Evolutionary conservation across 495 filamentous ascomycete species (phyloP).

Genomic region (Platismatia glauca): DNA sequence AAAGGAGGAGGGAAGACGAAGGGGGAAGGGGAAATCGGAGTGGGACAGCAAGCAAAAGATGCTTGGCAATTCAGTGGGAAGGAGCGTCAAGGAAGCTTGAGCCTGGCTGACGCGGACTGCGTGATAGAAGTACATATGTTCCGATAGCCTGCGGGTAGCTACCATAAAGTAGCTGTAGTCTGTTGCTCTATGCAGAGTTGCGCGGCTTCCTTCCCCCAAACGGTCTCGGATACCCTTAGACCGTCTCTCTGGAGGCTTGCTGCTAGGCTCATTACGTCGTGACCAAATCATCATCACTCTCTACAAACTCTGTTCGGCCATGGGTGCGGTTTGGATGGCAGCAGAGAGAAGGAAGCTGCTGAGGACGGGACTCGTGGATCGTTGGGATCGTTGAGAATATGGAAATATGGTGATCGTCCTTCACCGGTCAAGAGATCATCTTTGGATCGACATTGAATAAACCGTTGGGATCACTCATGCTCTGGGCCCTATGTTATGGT

Average conservation of each 20-base stretch:
- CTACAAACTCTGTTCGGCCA: background rate
- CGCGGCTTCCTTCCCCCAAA: background rate
- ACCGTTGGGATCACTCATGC: background rate
- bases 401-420: background rate
- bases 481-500: background rate
- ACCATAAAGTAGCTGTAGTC: no score
- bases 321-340: background rate
- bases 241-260: background rate
- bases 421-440: background rate
- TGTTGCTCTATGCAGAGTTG: background rate
- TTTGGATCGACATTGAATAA: background rate
- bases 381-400: background rate
- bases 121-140: background rate
- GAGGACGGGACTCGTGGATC: background rate
- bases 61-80: no score
- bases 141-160: conserved; percentile 1
- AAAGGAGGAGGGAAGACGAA: background rate
- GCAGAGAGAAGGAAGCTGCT: background rate
- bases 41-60: no score
- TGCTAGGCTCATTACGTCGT: background rate
- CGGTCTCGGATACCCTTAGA: background rate
- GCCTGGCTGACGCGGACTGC: background rate
- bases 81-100: background rate
- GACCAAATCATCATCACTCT: background rate
- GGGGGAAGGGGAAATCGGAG: no score